Base-by-base conservation (phyloP, 2,329 filamentous ascomycete genomes). In the Fusarium sp. region DNA sequence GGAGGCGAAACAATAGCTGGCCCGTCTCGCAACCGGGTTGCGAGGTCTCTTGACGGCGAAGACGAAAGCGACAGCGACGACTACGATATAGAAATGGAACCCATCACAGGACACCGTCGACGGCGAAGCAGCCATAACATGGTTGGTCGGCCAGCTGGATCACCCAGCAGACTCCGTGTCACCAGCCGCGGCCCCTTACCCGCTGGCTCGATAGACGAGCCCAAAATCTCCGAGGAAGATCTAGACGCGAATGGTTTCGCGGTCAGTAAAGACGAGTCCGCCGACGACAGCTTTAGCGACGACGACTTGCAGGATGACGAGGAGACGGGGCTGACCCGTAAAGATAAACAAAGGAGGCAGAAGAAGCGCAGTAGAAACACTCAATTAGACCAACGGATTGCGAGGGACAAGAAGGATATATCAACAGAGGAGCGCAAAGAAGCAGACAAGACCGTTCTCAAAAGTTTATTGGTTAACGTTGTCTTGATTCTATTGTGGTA, bases 401-500 rank as follows among this genome's bases (percentile, higher is more conserved):
- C 82, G 22, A 82, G 81, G 34, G 83, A 85, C 56, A 81, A 81
- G 66, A 84, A 79, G 40, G 50, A 79, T 25, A 52, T 90, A 39
- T 87, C 88, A n/a, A 83, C 84, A 38, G 87, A 89, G 65, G 91
- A 94, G 78, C 88, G 88, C 77, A 89, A 88, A 70, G 80, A 92
- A 72, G 92, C 91, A 7, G 90, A 95, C 77, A 85, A 88, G 74
- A 88, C 84, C 70, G 85, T 98, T 35, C 62, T 92, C 44, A 88
- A 81, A 74, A 88, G 83, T 54, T 79, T 93, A 52, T 74, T 89
- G 54, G 80, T 93, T 72, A 97, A 98, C 75, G 85, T 83, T n/a
- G 72, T 84, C n/a, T 80, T 99, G 65, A 97, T 98, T 65, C 84
- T 85, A 24, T 77, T 96, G 64, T 99, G 95, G 94, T 95, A 87